A percentile compares a stretch with the other conserved stretches of the same genome.
phyloP scores from a whole-genome alignment of 371 early-diverging fungal species.

The Syncephalastrum contaminatum region DNA sequence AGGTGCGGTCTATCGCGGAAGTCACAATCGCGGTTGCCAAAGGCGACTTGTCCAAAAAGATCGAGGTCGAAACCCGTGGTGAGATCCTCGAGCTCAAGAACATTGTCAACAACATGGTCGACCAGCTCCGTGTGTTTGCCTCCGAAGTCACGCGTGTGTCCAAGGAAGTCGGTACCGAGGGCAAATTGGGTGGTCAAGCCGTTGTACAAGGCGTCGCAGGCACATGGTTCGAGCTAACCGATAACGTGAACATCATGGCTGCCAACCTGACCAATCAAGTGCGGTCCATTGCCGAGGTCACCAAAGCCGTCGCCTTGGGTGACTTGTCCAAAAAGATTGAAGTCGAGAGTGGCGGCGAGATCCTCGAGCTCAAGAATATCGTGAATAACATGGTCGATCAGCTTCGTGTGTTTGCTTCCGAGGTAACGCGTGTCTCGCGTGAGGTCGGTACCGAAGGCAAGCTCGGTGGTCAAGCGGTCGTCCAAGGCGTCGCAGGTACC shows the following conservation, averaged over 20 bases:
- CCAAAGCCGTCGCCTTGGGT: constrained; percentile 51
- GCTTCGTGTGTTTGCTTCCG: constrained; percentile 33
- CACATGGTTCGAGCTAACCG: constrained; percentile 48
- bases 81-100: constrained; percentile 60
- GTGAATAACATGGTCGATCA: constrained; percentile 67
- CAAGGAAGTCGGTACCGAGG: constrained; percentile 47
- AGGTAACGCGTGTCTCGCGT: constrained; percentile 36
- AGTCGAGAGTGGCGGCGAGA: constrained; percentile 61
- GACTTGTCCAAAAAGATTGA: constrained; percentile 60
- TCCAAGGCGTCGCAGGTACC: constrained; percentile 52
- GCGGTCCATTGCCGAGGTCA: constrained; percentile 51
- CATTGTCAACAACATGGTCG: constrained; percentile 44
- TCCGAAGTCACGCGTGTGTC: constrained; percentile 39
- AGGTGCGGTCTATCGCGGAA: constrained; percentile 53
- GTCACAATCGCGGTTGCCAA: constrained; percentile 53
- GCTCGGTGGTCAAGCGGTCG: constrained; percentile 42
- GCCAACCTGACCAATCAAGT: constrained; percentile 45
- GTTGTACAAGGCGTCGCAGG: constrained; percentile 40
- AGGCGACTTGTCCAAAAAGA: constrained; percentile 58
- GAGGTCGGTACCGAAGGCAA: constrained; percentile 58
- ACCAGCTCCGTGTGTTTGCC: constrained; percentile 38
- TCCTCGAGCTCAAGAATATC: constrained; percentile 61
- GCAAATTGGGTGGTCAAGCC: constrained; percentile 35
- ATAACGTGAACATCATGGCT: constrained; percentile 48
- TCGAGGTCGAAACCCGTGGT: constrained; percentile 58